Conservation (phyloP, 192 early-diverging fungal species). For the Obelidium mucronatum region DNA sequence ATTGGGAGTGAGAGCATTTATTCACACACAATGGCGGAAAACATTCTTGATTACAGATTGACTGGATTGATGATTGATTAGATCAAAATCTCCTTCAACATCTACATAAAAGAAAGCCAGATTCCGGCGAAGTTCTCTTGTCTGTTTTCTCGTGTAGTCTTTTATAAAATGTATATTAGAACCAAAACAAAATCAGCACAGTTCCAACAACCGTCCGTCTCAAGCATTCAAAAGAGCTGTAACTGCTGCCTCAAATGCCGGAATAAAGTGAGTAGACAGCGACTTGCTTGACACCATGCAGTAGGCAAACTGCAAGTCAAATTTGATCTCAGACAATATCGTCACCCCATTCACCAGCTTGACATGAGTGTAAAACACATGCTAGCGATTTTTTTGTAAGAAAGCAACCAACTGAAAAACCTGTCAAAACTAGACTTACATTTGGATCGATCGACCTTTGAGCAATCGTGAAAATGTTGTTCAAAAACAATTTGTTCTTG, state of each 20-base stretch:
- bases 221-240: slow-evolving; percentile 31
- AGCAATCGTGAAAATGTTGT: slow-evolving; percentile 74
- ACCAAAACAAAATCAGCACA: too few species aligned
- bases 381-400: slow-evolving; percentile 27
- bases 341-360: slow-evolving; percentile 63
- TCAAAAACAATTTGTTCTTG: slow-evolving; percentile 32
- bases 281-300: slow-evolving; percentile 43
- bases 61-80: too few species aligned
- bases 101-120: too few species aligned
- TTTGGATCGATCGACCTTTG: slow-evolving; percentile 59
- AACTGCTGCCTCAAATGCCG: slow-evolving; percentile 39
- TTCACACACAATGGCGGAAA: too few species aligned
- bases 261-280: slow-evolving; percentile 42
- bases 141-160: too few species aligned
- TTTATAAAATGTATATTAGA: too few species aligned
- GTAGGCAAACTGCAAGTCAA: slow-evolving; percentile 44
- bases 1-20: too few species aligned
- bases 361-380: slow-evolving; percentile 63
- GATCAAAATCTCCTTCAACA: too few species aligned
- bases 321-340: slow-evolving; percentile 69
- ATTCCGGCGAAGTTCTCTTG: too few species aligned
- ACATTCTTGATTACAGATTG: too few species aligned
- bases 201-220: too few species aligned
- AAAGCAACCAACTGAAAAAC: background rate
- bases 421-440: slow-evolving; percentile 40